Evolutionary conservation across 2,329 filamentous ascomycete species (phyloP).

Genomic region (Rhynchosporium secalis): DNA sequence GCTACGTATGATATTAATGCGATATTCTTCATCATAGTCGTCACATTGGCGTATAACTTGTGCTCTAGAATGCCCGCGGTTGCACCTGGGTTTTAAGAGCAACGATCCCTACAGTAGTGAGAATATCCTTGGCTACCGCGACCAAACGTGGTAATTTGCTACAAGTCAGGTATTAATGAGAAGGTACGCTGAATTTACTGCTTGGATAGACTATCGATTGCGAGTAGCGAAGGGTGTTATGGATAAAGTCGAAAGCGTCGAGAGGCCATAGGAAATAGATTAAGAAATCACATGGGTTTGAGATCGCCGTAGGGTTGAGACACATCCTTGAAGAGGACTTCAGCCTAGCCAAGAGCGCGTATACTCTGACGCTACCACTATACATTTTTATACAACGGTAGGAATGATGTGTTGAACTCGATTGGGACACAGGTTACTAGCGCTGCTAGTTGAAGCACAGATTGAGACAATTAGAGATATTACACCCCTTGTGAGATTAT

Average conservation of each 20-base stretch:
- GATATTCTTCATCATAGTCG: neutral
- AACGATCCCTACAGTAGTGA: neutral
- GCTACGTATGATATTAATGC: neutral
- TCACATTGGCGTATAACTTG: neutral
- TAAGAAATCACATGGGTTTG: neutral
- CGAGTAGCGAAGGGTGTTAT: slow-evolving; percentile 1
- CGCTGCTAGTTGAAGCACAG: no score
- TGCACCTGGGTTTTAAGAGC: neutral
- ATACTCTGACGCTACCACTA: neutral
- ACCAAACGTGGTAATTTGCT: neutral
- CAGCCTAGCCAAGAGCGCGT: slow-evolving; percentile 1
- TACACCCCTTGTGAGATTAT: no score
- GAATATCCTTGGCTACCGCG: neutral
- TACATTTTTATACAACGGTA: neutral
- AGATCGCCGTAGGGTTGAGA: neutral
- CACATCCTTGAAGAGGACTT: neutral
- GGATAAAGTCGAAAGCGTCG: slow-evolving; percentile 12
- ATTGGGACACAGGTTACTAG: neutral
- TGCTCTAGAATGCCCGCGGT: neutral
- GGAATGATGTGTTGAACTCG: slow-evolving; percentile 18
- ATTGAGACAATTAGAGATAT: no score
- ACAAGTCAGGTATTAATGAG: slow-evolving; percentile 3
- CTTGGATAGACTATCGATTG: neutral
- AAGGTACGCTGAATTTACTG: neutral
- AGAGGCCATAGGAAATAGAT: neutral